Conservation (phyloP, 495 filamentous ascomycete genomes). For the Penicillium goetzii region DNA sequence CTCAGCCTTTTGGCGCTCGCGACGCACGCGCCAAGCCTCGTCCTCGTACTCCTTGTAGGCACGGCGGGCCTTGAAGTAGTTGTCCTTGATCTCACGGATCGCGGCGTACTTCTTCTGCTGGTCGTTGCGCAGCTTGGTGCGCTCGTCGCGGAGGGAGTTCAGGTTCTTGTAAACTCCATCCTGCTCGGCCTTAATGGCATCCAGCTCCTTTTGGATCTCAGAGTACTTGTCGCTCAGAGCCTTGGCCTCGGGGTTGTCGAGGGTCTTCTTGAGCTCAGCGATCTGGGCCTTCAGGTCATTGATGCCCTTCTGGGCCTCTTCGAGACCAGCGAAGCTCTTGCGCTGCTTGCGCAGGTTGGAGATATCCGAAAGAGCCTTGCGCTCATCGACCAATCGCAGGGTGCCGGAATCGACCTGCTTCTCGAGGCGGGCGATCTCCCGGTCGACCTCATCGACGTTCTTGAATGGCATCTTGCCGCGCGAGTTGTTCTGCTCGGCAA, state of each 20-base stretch:
- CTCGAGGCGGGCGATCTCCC: constrained; percentile 76
- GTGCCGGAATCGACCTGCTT: constrained; percentile 81
- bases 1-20: constrained; percentile 79
- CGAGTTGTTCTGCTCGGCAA: constrained; percentile 82
- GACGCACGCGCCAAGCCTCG: constrained; percentile 69
- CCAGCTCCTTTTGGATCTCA: constrained; percentile 80
- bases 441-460: constrained; percentile 83
- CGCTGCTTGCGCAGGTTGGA: constrained; percentile 81
- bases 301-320: constrained; percentile 80
- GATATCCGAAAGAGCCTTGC: constrained; percentile 84
- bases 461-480: constrained; percentile 78
- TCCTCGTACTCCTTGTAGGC: constrained; percentile 80
- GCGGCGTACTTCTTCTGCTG: constrained; percentile 81
- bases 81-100: constrained; percentile 83
- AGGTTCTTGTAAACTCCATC: constrained; percentile 85
- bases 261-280: constrained; percentile 76
- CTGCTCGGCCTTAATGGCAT: constrained; percentile 86
- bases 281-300: constrained; percentile 83
- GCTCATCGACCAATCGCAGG: constrained; percentile 95
- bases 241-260: constrained; percentile 92
- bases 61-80: constrained; percentile 74
- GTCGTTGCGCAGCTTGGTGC: constrained; percentile 75
- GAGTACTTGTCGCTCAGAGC: constrained; percentile 83
- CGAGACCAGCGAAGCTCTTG: constrained; percentile 85
- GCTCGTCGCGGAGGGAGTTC: constrained; percentile 84